These are phyloP conservation scores for Melanomma pulvis-pyrius DNA, from an alignment of 495 filamentous ascomycete genomes.

Conservation along the genomic window DNA sequence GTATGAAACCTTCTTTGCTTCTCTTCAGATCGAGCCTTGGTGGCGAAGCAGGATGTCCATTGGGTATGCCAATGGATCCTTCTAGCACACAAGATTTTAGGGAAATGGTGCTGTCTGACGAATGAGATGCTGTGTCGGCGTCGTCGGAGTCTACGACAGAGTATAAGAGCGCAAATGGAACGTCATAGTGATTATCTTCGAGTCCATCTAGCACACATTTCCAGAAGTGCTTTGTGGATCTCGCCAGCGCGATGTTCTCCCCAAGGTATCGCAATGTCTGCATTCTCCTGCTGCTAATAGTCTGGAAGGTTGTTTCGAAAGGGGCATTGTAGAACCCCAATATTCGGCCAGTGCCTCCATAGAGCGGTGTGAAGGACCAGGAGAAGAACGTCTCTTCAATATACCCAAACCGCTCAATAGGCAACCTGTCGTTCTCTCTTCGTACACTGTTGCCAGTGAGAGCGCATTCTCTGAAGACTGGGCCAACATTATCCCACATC, in stretches of 20 bases:
- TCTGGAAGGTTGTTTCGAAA: constrained; percentile 31
- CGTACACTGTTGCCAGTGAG: constrained; percentile 32
- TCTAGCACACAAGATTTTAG: constrained; percentile 31
- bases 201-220: constrained; percentile 25
- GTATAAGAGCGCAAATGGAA: constrained; percentile 34
- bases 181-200: constrained; percentile 28
- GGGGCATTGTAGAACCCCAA: constrained; percentile 33
- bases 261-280: constrained; percentile 26
- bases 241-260: constrained; percentile 21
- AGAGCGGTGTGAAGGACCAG: constrained; percentile 31
- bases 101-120: constrained; percentile 24
- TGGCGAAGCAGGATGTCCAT: constrained; percentile 27
- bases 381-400: constrained; percentile 38
- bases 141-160: constrained; percentile 40
- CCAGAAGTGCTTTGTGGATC: constrained; percentile 29
- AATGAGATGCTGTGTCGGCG: constrained; percentile 25
- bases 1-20: constrained; percentile 32
- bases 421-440: constrained; percentile 21
- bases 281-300: constrained; percentile 26
- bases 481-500: constrained; percentile 23
- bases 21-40: constrained; percentile 31
- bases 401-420: constrained; percentile 32
- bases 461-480: constrained; percentile 29
- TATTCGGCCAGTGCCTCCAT: constrained; percentile 20
- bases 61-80: constrained; percentile 32